phyloP scores from a whole-genome alignment of 1,284 basidiomycete genomes.

The Pisolithus thermaeus region DNA sequence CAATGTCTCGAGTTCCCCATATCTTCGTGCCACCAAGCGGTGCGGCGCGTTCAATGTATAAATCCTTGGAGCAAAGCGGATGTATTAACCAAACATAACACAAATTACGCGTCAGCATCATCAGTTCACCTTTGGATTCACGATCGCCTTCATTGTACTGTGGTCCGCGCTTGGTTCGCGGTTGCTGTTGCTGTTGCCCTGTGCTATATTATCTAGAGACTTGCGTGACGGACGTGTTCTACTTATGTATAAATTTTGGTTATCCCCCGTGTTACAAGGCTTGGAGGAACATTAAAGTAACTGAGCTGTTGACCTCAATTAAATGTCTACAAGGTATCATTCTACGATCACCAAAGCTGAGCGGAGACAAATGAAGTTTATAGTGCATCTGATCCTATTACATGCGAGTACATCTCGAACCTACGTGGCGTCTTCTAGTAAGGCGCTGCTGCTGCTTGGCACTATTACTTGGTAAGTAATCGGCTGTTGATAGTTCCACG shows the following conservation, averaged over 20 bases:
- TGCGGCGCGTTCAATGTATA: background rate
- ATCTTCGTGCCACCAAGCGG: background rate
- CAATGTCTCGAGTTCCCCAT: background rate
- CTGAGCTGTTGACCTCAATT: too few species aligned
- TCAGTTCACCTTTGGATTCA: too few species aligned
- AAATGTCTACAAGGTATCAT: too few species aligned
- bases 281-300: background rate
- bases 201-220: background rate
- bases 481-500: background rate
- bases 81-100: background rate
- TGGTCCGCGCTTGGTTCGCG: background rate
- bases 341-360: too few species aligned
- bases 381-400: background rate
- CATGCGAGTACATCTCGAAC: background rate
- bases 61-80: background rate
- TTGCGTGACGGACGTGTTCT: background rate
- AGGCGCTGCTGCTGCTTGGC: conserved; percentile 69
- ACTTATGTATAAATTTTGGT: background rate
- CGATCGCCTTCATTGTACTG: too few species aligned
- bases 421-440: conserved; percentile 36
- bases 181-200: background rate
- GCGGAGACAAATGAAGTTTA: background rate
- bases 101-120: background rate
- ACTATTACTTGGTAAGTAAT: conserved; percentile 36
- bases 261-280: background rate